Percentiles rank a stretch among this genome's conserved stretches.
phyloP scores from a whole-genome alignment of 768 basidiomycete species.

The Stropharia rugosoannulata region DNA sequence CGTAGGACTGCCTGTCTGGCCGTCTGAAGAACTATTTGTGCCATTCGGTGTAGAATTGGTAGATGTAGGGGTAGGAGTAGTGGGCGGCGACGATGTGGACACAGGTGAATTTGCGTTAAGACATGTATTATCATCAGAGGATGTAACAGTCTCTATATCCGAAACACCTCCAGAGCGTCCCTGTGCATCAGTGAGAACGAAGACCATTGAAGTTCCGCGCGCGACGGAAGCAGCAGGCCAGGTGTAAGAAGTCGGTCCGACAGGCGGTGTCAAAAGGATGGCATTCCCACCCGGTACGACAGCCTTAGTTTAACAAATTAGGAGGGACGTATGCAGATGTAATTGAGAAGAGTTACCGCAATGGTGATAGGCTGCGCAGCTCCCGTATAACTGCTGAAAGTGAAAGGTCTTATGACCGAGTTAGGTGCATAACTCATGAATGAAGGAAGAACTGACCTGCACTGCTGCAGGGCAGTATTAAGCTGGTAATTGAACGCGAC shows the following conservation, averaged over 20 bases:
- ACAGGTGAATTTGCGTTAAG: constrained; percentile 52
- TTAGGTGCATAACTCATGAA: neutral
- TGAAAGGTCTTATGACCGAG: constrained; percentile 37
- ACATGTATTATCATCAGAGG: constrained; percentile 49
- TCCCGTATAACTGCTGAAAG: constrained; percentile 40
- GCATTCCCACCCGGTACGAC: constrained; percentile 62
- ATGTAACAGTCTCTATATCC: constrained; percentile 46
- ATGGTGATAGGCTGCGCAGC: constrained; percentile 58
- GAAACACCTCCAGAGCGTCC: constrained; percentile 60
- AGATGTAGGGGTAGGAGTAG: constrained; percentile 23
- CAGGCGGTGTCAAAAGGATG: constrained; percentile 42
- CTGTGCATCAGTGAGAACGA: constrained; percentile 50
- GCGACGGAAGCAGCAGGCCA: constrained; percentile 56
- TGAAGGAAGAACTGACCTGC: constrained; percentile 42
- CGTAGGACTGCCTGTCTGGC: neutral
- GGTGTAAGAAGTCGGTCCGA: constrained; percentile 36
- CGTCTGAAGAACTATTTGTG: neutral
- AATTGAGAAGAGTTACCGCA: constrained; percentile 32
- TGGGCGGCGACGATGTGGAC: constrained; percentile 34
- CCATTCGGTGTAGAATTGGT: constrained; percentile 19
- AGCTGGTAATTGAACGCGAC: constrained; percentile 48
- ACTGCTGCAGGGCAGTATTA: constrained; percentile 57
- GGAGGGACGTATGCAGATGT: neutral
- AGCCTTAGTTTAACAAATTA: constrained; percentile 35
- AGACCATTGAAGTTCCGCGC: constrained; percentile 58